These are phyloP conservation scores for Xylaria scruposa DNA, from an alignment of 495 filamentous ascomycete species.

Conservation along the genomic window DNA sequence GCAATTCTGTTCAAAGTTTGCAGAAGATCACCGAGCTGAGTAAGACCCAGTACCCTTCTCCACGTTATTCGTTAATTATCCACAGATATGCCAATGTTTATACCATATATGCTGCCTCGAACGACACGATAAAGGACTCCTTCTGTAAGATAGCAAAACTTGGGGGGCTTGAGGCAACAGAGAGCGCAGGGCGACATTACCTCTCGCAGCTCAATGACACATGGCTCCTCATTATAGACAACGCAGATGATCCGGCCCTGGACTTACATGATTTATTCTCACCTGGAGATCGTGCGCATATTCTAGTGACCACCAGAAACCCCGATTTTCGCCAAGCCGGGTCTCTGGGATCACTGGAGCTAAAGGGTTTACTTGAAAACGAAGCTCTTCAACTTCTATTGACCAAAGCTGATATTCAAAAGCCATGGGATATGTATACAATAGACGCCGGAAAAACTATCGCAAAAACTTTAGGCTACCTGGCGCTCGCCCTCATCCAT, in stretches of 20 bases:
- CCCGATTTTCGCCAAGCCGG: conserved; percentile 8
- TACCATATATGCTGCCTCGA: background rate
- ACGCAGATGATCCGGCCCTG: background rate
- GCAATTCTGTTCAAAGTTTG: conserved; percentile 3
- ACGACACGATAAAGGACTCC: background rate
- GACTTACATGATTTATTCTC: background rate
- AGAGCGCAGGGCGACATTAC: conserved; percentile 1
- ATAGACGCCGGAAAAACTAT: conserved; percentile 4
- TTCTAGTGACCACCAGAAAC: background rate
- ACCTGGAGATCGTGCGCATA: background rate
- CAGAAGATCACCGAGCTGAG: conserved; percentile 6
- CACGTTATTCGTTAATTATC: background rate
- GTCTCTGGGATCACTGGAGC: conserved; percentile 2
- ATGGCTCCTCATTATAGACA: conserved; percentile 4
- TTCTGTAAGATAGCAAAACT: conserved; percentile 8
- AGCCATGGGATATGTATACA: background rate
- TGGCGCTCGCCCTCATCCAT: conserved; percentile 2
- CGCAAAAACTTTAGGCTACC: conserved; percentile 4
- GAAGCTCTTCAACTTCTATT: background rate
- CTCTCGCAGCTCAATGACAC: conserved; percentile 1
- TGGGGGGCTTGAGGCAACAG: conserved; percentile 5
- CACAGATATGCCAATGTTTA: background rate
- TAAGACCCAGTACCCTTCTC: background rate
- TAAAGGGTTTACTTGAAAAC: conserved; percentile 7
- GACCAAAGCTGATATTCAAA: conserved; percentile 5